Conservation (phyloP, 164 flowering plant genomes). For the Aristolochia contorta region DNA sequence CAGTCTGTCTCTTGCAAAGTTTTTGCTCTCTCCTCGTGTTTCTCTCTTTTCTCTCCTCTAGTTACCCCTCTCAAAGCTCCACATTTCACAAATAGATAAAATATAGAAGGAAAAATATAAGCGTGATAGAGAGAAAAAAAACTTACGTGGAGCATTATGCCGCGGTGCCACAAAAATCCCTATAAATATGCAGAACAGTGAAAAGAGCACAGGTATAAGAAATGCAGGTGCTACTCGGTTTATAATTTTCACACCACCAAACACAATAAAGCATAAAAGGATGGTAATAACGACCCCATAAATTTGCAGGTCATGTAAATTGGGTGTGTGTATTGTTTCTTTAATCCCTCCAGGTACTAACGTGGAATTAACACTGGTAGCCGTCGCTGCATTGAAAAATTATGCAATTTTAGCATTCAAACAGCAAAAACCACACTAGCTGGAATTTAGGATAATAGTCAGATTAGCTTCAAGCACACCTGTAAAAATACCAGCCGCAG, state of each 20-base stretch:
- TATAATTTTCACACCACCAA: conserved; percentile 98
- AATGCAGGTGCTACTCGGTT: conserved; percentile 98
- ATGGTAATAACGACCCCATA: conserved; percentile 95
- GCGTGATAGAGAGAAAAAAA: neutral
- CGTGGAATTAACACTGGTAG: conserved; percentile 71
- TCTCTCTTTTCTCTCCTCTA: too few relatives aligned
- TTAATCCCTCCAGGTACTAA: conserved; percentile 13
- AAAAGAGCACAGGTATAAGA: conserved; percentile 82
- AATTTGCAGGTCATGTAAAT: conserved; percentile 87
- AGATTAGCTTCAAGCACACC: conserved; percentile 30
- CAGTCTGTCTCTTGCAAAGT: too few relatives aligned
- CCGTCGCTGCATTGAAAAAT: conserved; percentile 45
- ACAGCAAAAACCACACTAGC: neutral
- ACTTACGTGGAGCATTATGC: conserved; percentile 59
- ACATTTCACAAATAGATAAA: too few relatives aligned
- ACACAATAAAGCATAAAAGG: conserved; percentile 82
- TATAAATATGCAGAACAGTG: conserved; percentile 75
- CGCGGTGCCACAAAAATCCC: conserved; percentile 59
- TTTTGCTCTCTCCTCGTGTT: too few relatives aligned
- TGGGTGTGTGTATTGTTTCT: conserved; percentile 51
- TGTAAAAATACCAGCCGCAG: conserved; percentile 84
- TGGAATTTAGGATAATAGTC: neutral
- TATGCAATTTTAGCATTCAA: neutral
- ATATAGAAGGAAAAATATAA: neutral
- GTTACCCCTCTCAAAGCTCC: too few relatives aligned